phyloP scores from a whole-genome alignment of 169 alveolate species.

The Plasmodium billcollinsi region DNA sequence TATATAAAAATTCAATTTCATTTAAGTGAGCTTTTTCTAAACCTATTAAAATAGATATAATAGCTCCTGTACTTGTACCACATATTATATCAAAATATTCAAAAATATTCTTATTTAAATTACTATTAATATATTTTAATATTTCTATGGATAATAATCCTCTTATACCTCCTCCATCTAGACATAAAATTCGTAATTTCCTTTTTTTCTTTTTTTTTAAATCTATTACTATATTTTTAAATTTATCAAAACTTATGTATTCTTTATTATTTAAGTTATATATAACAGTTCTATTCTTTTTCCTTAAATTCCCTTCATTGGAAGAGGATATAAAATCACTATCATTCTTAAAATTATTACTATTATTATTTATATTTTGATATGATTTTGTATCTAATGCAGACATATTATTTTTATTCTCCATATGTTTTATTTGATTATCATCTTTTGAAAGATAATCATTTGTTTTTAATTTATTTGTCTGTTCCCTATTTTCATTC shows the following conservation, averaged over 20 bases:
- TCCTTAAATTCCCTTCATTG: background rate
- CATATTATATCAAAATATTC: conserved; percentile 89
- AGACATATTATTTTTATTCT: background rate
- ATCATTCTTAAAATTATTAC: background rate
- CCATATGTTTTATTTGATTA: background rate
- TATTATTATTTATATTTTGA: background rate
- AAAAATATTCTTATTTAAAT: conserved; percentile 81
- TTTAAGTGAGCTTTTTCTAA: conserved; percentile 84
- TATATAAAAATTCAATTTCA: conserved; percentile 84
- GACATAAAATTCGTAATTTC: conserved; percentile 84
- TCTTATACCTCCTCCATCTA: conserved; percentile 92
- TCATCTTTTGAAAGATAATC: background rate
- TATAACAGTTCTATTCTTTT: conserved; percentile 9
- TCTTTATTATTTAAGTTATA: conserved; percentile 56
- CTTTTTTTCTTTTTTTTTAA: conserved; percentile 76
- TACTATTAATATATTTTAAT: conserved; percentile 78
- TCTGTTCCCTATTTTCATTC: background rate
- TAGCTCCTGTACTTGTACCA: conserved; percentile 92
- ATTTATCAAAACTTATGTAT: conserved; percentile 60
- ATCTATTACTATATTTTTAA: conserved; percentile 35
- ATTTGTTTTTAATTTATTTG: background rate
- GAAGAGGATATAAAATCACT: background rate
- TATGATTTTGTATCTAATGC: background rate
- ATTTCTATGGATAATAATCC: conserved; percentile 90
- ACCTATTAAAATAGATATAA: conserved; percentile 87